A percentile compares a stretch with the other conserved stretches of the same genome.
phyloP scores from a whole-genome alignment of 768 basidiomycete genomes.

The Hemileccinum impolitum region DNA sequence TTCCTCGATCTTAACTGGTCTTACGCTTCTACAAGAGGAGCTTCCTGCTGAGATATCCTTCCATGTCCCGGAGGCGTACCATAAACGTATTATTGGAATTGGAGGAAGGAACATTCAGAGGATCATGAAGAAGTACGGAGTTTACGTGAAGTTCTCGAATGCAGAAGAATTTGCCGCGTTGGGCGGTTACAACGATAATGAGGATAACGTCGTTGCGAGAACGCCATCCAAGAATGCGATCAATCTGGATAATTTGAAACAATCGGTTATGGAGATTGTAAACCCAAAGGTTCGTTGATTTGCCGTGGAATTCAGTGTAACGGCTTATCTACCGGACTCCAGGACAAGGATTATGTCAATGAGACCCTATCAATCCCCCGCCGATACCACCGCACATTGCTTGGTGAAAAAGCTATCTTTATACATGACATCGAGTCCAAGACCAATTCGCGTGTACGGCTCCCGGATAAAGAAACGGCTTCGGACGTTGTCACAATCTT shows the following conservation, averaged over 20 bases:
- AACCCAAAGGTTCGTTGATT: constrained; percentile 75
- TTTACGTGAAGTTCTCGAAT: constrained; percentile 98
- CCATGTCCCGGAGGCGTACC: constrained; percentile 96
- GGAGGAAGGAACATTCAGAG: constrained; percentile 97
- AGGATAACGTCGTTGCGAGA: constrained; percentile 97
- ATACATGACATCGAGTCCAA: constrained; percentile 96
- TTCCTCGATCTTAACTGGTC: constrained; percentile 79
- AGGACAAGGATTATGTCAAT: constrained; percentile 97
- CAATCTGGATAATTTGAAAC: constrained; percentile 92
- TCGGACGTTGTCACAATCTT: constrained; percentile 95
- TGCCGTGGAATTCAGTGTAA: neutral
- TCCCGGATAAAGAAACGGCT: constrained; percentile 93
- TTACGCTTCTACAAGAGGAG: constrained; percentile 91
- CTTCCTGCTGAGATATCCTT: constrained; percentile 98
- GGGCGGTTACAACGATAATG: constrained; percentile 95
- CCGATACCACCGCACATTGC: constrained; percentile 89
- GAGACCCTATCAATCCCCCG: constrained; percentile 93
- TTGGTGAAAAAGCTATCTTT: constrained; percentile 96
- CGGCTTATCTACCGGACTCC: constrained; percentile 1
- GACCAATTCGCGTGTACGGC: constrained; percentile 89
- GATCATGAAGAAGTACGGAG: constrained; percentile 99
- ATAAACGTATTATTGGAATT: constrained; percentile 98
- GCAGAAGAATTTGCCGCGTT: constrained; percentile 94
- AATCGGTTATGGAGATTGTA: constrained; percentile 96
- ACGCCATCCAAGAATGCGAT: constrained; percentile 97